phyloP scores from a whole-genome alignment of 345 rosid species.

The Reutealis trisperma region DNA sequence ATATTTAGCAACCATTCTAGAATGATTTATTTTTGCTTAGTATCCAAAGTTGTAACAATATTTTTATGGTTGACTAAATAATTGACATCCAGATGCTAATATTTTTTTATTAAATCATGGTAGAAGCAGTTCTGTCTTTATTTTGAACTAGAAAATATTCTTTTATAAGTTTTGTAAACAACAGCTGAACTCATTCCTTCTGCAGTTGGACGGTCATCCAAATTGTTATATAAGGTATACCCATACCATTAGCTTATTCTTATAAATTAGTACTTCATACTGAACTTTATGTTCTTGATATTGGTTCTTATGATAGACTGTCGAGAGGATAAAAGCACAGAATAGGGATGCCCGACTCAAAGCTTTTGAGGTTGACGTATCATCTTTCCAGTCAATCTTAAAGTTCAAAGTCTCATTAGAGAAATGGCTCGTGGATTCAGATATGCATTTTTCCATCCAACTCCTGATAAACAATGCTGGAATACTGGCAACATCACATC shows the following conservation, averaged over 20 bases:
- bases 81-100: neutral
- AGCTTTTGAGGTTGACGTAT: slow-evolving; percentile 70
- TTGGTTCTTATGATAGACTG: slow-evolving; percentile 44
- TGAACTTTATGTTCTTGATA: neutral
- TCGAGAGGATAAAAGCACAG: slow-evolving; percentile 46
- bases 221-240: slow-evolving; percentile 54
- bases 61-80: neutral
- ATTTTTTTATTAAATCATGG: neutral
- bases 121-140: neutral
- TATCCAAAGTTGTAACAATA: neutral
- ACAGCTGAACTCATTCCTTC: slow-evolving; percentile 28
- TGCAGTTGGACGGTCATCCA: slow-evolving; percentile 77
- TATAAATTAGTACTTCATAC: slow-evolving; percentile 8
- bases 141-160: neutral
- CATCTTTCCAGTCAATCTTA: slow-evolving; percentile 64
- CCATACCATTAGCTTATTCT: neutral
- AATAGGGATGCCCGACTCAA: slow-evolving; percentile 56
- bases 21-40: neutral
- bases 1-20: neutral
- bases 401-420: slow-evolving; percentile 63
- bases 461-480: slow-evolving; percentile 93
- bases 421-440: slow-evolving; percentile 71
- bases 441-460: slow-evolving; percentile 77
- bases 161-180: neutral
- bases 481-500: slow-evolving; percentile 67